These are phyloP conservation scores for Draba incana DNA, from an alignment of 345 rosid species.

Conservation along the genomic window DNA sequence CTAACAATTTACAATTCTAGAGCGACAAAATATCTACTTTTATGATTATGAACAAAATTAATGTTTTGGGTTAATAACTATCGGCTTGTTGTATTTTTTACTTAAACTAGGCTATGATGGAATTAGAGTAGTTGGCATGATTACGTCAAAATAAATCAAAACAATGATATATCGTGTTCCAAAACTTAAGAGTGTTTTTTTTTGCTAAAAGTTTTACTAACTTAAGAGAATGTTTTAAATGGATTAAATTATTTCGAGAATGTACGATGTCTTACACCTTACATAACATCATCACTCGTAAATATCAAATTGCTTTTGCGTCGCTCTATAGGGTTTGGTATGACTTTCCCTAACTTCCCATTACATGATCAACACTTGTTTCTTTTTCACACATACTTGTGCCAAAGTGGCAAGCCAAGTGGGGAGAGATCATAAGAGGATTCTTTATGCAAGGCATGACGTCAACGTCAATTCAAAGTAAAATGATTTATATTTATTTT, in stretches of 20 bases:
- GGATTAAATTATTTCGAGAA: background rate
- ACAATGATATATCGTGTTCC: no score
- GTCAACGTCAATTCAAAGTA: slow-evolving; percentile 17
- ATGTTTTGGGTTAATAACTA: no score
- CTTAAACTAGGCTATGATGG: no score
- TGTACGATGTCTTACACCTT: slow-evolving; percentile 28
- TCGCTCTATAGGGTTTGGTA: background rate
- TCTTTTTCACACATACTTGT: slow-evolving; percentile 10
- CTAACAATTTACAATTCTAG: background rate
- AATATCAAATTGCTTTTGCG: slow-evolving; percentile 5
- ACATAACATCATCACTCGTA: slow-evolving; percentile 28
- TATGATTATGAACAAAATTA: no score
- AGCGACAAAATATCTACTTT: background rate
- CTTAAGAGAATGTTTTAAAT: slow-evolving; percentile 17
- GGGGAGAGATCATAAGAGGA: slow-evolving; percentile 19
- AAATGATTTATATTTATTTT: background rate
- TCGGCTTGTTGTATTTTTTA: no score
- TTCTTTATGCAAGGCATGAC: slow-evolving; percentile 31
- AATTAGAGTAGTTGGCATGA: no score
- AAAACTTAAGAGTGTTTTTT: no score
- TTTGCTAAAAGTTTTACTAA: no score
- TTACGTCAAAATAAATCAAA: no score
- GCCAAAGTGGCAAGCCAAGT: slow-evolving; percentile 24
- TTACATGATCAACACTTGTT: slow-evolving; percentile 23
- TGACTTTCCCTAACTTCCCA: slow-evolving; percentile 24